phyloP scores from a whole-genome alignment of 2,329 filamentous ascomycete species.

The Phyllosticta citrichinensis region DNA sequence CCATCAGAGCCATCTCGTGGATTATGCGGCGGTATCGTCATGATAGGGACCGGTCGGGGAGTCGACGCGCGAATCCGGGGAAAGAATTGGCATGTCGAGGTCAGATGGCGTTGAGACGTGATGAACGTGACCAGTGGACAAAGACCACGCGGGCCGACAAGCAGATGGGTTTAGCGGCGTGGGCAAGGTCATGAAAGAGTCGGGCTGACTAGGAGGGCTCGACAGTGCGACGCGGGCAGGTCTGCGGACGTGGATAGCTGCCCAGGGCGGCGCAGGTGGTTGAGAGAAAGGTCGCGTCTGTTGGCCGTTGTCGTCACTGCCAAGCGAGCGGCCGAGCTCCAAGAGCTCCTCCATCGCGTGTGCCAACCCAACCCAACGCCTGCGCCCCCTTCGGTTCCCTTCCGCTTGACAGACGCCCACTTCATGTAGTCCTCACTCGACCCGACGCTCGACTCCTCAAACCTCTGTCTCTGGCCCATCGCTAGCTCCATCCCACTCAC shows the following conservation, averaged over 20 bases:
- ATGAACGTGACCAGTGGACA: not conserved
- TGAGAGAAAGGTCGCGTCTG: not conserved
- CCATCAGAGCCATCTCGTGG: not conserved
- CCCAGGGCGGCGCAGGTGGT: not conserved
- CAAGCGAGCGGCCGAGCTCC: slow-evolving; percentile 7
- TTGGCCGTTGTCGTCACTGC: slow-evolving; percentile 2
- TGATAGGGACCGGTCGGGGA: not conserved
- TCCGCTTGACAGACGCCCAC: not conserved
- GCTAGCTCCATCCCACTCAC: not conserved
- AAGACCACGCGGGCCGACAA: not conserved
- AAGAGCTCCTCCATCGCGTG: not conserved
- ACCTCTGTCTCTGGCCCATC: no score
- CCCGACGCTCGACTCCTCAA: not conserved
- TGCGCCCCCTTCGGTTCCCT: not conserved
- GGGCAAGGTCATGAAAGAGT: not conserved
- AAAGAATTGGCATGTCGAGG: not conserved
- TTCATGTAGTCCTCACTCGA: not conserved
- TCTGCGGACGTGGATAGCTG: not conserved
- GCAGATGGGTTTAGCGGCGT: not conserved
- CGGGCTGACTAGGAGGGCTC: not conserved
- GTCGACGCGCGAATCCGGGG: not conserved
- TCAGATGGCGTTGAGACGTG: not conserved
- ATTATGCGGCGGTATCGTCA: not conserved
- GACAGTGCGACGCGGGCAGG: not conserved
- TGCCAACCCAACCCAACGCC: not conserved